Base-by-base conservation (phyloP, 2,329 filamentous ascomycete species). In the Penicillium sp. region DNA sequence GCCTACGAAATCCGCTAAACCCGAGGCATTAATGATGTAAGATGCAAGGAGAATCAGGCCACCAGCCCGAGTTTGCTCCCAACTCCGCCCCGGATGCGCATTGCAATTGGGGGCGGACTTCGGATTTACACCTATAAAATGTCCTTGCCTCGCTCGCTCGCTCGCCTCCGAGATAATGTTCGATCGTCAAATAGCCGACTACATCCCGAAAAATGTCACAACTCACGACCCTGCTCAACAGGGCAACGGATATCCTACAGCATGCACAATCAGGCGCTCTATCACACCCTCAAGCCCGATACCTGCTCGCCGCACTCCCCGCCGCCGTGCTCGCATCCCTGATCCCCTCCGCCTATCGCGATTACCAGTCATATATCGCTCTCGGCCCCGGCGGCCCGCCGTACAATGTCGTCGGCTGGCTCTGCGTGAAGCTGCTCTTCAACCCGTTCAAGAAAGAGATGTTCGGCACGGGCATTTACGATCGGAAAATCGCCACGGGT, bases 321-420 rank as follows among this genome's bases (percentile, higher is more conserved):
- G 38, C 49, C 26, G 50, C 17, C 1, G 15, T 48, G 5, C 11
- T 48, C 8, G 57, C 49, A 8, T 3, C 53, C 2, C 3, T 52
- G 3, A 9, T 71, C 21, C 72, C 71, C 3, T 62, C 57, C 31
- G 62, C 65, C 11, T 74, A 74, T 50, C 71, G 69, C 56, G 74
- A 79, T 63, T 80, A 79, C 63, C 66, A 63, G n/a, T 66, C 66
- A 31, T 80, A 74, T 65, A 63, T 71, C 13, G 70, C 70, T n/a
- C 74, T 79, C 47, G 76, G 77, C 1, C 73, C 69, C 1, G 76
- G 76, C 7, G 77, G 77, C 0, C 58, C 71, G 2, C 76, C 76
- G 2, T 70, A 75, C 59, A 79, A 79, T 62, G 41, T 71, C 13
- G 35, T 75, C 29, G 77, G 77, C 50, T 79, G 76, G 74, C 49